A percentile compares a stretch with the other conserved stretches of the same genome.
phyloP scores from a whole-genome alignment of 78 protist genomes.

The Bigelowiella natans region DNA sequence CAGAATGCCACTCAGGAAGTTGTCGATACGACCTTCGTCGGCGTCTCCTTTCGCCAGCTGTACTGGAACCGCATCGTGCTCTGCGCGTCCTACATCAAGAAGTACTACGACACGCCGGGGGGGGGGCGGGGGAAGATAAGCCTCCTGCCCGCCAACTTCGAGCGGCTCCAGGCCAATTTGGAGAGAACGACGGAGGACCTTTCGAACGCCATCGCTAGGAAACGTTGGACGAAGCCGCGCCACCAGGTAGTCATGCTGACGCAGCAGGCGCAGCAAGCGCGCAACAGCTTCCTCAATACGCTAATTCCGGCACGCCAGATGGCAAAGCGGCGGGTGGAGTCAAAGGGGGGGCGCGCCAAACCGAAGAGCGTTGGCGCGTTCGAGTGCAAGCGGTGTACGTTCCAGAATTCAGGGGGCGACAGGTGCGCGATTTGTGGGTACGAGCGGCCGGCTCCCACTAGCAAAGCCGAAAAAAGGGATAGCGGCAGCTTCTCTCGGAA shows the following conservation, averaged over 20 bases:
- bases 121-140: neutral
- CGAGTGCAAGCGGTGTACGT: too few relatives aligned
- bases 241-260: neutral
- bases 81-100: neutral
- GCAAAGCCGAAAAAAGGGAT: too few relatives aligned
- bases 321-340: too few relatives aligned
- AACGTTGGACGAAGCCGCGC: neutral
- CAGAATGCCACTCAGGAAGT: neutral
- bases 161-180: neutral
- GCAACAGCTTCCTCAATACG: too few relatives aligned
- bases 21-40: neutral
- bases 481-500: too few relatives aligned
- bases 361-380: too few relatives aligned
- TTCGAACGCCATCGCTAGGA: neutral
- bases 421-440: too few relatives aligned
- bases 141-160: neutral
- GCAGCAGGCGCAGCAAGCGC: neutral
- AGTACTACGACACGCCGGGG: neutral
- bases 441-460: too few relatives aligned
- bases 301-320: too few relatives aligned
- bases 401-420: too few relatives aligned
- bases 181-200: neutral
- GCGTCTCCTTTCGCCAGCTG: neutral
- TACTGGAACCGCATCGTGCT: neutral
- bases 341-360: too few relatives aligned